A percentile compares a stretch with the other conserved stretches of the same genome.
Conservation (phyloP, 768 basidiomycete species). For the Chiua virens region DNA sequence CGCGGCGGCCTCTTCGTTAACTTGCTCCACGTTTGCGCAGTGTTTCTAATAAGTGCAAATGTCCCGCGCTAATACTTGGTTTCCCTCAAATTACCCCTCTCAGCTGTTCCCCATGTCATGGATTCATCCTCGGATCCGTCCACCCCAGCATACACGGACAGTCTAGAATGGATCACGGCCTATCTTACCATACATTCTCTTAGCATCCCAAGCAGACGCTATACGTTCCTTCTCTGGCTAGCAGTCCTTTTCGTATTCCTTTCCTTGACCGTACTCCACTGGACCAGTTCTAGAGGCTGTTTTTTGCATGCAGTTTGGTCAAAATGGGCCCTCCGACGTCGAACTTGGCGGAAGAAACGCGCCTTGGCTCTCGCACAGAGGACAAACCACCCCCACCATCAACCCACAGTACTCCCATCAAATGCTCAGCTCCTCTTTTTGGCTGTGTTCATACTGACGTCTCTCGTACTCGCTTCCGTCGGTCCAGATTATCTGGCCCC, state of each 20-base stretch:
- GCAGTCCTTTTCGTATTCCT: slow-evolving; percentile 43
- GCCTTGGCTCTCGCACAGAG: slow-evolving; percentile 35
- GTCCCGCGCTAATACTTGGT: too few species aligned
- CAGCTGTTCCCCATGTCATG: slow-evolving; percentile 20
- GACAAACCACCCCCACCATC: slow-evolving; percentile 36
- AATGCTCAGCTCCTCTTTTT: slow-evolving; percentile 62
- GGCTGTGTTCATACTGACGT: slow-evolving; percentile 40
- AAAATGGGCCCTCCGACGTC: slow-evolving; percentile 56
- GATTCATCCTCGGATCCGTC: slow-evolving; percentile 47
- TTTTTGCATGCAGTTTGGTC: slow-evolving; percentile 52
- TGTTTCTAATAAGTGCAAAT: too few species aligned
- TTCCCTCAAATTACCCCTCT: slow-evolving; percentile 6
- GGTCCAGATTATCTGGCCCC: slow-evolving; percentile 73
- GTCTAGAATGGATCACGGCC: slow-evolving; percentile 52
- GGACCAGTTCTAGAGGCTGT: slow-evolving; percentile 42
- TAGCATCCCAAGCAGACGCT: slow-evolving; percentile 50
- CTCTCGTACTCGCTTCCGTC: slow-evolving; percentile 49
- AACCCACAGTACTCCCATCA: slow-evolving; percentile 53
- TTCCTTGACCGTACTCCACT: slow-evolving; percentile 41
- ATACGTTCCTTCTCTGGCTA: slow-evolving; percentile 63
- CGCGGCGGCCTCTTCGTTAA: too few species aligned
- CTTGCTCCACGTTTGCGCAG: too few species aligned
- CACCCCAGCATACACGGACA: slow-evolving; percentile 44
- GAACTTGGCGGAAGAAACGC: slow-evolving; percentile 56
- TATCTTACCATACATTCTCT: slow-evolving; percentile 60